Evolutionary conservation across 2,329 filamentous ascomycete species (phyloP).

Genomic region (Drechslera avenae): DNA sequence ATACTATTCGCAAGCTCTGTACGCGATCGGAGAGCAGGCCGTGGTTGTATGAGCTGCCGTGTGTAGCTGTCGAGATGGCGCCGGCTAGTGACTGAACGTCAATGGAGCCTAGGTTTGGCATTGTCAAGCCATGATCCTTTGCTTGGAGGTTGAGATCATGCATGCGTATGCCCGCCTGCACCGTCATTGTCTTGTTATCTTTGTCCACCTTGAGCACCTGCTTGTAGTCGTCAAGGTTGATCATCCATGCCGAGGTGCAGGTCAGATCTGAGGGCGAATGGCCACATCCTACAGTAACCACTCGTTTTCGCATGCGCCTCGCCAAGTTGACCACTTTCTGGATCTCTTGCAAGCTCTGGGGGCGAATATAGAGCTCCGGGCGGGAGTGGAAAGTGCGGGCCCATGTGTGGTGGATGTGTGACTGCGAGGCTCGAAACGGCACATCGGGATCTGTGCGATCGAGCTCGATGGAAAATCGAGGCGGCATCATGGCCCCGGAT

Average conservation of each 20-base stretch:
- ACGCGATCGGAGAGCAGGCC: constrained; percentile 84
- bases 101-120: constrained; percentile 94
- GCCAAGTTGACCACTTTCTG: constrained; percentile 83
- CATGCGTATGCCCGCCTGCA: constrained; percentile 88
- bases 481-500: constrained; percentile 40
- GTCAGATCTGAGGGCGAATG: constrained; percentile 93
- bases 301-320: constrained; percentile 75
- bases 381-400: constrained; percentile 87
- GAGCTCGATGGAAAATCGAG: constrained; percentile 59
- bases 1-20: constrained; percentile 74
- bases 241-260: constrained; percentile 90
- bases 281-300: constrained; percentile 86
- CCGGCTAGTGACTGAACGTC: constrained; percentile 92
- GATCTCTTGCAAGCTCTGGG: constrained; percentile 77
- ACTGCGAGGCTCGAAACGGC: constrained; percentile 75
- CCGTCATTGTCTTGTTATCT: constrained; percentile 69
- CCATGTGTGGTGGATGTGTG: constrained; percentile 89
- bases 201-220: constrained; percentile 72
- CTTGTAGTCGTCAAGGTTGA: constrained; percentile 87
- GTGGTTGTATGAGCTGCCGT: constrained; percentile 84
- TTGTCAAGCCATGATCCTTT: constrained; percentile 75
- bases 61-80: constrained; percentile 89
- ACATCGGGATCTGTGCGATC: constrained; percentile 64
- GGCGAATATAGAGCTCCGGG: constrained; percentile 90
- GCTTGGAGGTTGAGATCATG: constrained; percentile 74